Base-by-base conservation (phyloP, 2,329 filamentous ascomycete species). In the Xylariomycetidae sp. region DNA sequence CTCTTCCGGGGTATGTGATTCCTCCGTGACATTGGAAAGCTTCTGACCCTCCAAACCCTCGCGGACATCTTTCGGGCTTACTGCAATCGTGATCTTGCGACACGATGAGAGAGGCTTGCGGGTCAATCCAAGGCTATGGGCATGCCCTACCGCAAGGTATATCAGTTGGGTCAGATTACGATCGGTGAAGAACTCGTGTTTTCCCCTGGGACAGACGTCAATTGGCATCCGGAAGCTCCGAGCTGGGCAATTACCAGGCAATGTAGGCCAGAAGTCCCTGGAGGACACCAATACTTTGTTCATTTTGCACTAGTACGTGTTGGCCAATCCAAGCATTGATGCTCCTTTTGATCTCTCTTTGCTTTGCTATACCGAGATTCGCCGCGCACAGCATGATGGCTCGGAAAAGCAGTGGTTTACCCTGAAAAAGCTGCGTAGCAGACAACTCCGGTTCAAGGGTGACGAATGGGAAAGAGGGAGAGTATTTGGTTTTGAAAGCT, bases 201-300 rank as follows among this genome's bases (percentile, higher is more conserved):
- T 57, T 12, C 53, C 54, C 62, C 61, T 65, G 14, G n/a, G n/a
- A n/a, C n/a, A n/a, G n/a, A n/a, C n/a, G n/a, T n/a, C n/a, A n/a
- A n/a, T n/a, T n/a, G n/a, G n/a, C n/a, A n/a, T n/a, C n/a, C n/a
- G n/a, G n/a, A n/a, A n/a, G n/a, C n/a, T n/a, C n/a, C 10, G 12
- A 14, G 13, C 4, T 8, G 22, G 12, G 24, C 7, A 27, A 51
- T 31, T 53, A 70, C 68, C 68, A 72, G 15, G 64, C 58, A 34
- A 70, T 51, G 25, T 60, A 58, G 26, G 69, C 54, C 6, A 72
- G 39, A 7, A 70, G 48, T 0, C 67, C 68, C 44, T 71, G 67
- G 2, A 72, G 54, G 3, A 67, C 45, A 35, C 69, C 66, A 7
- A 72, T 36, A 12, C 53, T 57, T 19, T 53, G 53, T 24, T 67